Evolutionary conservation across 2,329 filamentous ascomycete genomes (phyloP).

Genomic region (Decorospora gaudefroyi): DNA sequence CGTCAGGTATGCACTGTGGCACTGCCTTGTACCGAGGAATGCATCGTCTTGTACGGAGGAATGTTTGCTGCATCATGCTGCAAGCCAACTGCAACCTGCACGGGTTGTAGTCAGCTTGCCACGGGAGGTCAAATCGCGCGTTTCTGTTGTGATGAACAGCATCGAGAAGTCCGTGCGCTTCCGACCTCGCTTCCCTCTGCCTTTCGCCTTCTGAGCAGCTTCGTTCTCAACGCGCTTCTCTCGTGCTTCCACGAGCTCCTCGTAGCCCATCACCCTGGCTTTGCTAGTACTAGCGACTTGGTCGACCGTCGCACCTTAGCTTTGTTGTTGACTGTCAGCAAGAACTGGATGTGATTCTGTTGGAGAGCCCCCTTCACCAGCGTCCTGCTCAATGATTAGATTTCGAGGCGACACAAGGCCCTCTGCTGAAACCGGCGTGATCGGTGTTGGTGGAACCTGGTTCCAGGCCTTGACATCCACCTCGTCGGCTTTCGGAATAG

Average conservation of each 20-base stretch:
- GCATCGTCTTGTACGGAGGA: no score
- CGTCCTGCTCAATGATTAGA: slow-evolving; percentile 17
- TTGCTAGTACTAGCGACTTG: slow-evolving; percentile 20
- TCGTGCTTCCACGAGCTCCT: slow-evolving; percentile 25
- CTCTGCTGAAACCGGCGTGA: slow-evolving; percentile 29
- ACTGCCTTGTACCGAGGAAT: background rate
- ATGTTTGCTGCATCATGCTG: no score
- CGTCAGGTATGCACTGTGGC: slow-evolving; percentile 14
- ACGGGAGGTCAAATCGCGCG: no score
- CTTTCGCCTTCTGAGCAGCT: slow-evolving; percentile 21
- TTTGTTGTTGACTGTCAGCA: slow-evolving; percentile 37
- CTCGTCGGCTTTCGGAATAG: slow-evolving; percentile 20
- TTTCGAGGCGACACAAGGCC: slow-evolving; percentile 24
- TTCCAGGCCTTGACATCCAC: slow-evolving; percentile 19
- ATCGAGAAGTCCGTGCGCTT: no score
- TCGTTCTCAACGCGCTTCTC: slow-evolving; percentile 27
- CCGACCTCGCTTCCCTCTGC: background rate
- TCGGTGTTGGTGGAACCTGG: slow-evolving; percentile 32
- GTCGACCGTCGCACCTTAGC: slow-evolving; percentile 20
- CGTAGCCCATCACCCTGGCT: slow-evolving; percentile 30
- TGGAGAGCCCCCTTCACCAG: slow-evolving; percentile 28
- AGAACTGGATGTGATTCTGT: slow-evolving; percentile 34
- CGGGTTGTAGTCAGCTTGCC: no score
- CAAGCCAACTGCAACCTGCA: no score
- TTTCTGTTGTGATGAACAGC: no score